phyloP scores from a whole-genome alignment of 2,329 filamentous ascomycete genomes.

The Fusarium gaditjirri region DNA sequence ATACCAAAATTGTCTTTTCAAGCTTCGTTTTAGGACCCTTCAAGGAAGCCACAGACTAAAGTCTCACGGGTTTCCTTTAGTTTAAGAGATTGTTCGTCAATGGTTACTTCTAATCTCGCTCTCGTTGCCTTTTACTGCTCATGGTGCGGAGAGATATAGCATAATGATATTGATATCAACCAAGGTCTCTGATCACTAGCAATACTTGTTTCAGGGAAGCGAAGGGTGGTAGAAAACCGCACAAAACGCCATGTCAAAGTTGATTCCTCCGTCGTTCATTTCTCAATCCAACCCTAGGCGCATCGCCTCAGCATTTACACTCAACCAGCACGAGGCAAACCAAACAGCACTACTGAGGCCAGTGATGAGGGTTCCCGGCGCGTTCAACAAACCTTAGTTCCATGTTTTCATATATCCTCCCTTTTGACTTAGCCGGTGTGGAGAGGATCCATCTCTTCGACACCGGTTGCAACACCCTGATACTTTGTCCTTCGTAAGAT shows the following conservation, averaged over 20 bases:
- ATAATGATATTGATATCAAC: slow-evolving; percentile 37
- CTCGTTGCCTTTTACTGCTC: background rate
- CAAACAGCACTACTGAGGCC: slow-evolving; percentile 10
- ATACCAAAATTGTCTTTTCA: slow-evolving; percentile 13
- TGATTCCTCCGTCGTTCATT: slow-evolving; percentile 33
- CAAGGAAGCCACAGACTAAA: background rate
- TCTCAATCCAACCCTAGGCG: slow-evolving; percentile 26
- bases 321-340: slow-evolving; percentile 22
- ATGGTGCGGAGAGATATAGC: slow-evolving; percentile 14
- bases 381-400: background rate
- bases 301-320: slow-evolving; percentile 17
- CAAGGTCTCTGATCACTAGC: slow-evolving; percentile 52
- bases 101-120: background rate
- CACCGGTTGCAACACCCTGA: slow-evolving; percentile 67
- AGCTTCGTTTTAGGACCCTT: background rate
- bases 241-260: slow-evolving; percentile 44
- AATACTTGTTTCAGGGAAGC: slow-evolving; percentile 49
- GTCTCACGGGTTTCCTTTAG: background rate
- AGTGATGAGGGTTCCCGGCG: background rate
- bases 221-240: slow-evolving; percentile 47
- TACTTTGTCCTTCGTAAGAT: slow-evolving; percentile 88
- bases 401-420: background rate
- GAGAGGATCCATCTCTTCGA: slow-evolving; percentile 75
- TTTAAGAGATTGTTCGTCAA: background rate
- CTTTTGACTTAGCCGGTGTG: slow-evolving; percentile 50